Base-by-base conservation (phyloP, 257 asterid genomes). In the Thymus mandschuricus region DNA sequence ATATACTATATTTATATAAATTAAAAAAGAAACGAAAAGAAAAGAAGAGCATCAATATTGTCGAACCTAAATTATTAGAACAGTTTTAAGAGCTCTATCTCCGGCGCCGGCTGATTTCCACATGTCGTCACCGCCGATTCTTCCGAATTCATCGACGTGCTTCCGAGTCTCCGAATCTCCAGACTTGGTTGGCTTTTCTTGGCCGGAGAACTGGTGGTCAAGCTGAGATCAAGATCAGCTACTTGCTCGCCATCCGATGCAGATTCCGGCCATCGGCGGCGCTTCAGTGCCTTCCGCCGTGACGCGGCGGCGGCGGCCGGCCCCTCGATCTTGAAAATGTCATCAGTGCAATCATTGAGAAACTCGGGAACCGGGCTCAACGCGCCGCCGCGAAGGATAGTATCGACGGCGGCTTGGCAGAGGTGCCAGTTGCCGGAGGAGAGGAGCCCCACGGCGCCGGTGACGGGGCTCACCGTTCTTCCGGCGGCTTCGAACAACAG, bases 101-200 rank as follows among this genome's bases (percentile, higher is more conserved):
- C 84, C 44, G 45, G 43, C 13, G 78, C 81, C 11, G 75, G 73
- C 21, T 64, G 84, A 76, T 78, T 78, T n/a, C 84, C 85, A 27
- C 96, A 85, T 1, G 85, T 75, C 0, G 96, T 89, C 5, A 86
- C 84, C 58, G 68, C 89, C 6, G 98, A 92, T 59, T 86, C 96
- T 44, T 86, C 96, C 0, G 98, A 92, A 70, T 86, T 85, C 94
- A 83, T 86, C 2, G 96, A 88, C 2, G 96, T 93, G 46, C 93
- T 87, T 3, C 82, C 92, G 7, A 56, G 78, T 51, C 94, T 85
- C 75, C 69, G 77, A 62, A 77, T 81, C 65, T 76, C 88, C 3
- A 78, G 79, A 35, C 28, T 64, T 33, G 81, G 49, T 63, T 72
- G 38, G 1, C 55, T 21, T 40, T 51, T 71, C 9, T 67, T 49